A percentile compares a stretch with the other conserved stretches of the same genome.
Conservation (phyloP, 116 monocot species). For the Papilionanthe hybrid region DNA sequence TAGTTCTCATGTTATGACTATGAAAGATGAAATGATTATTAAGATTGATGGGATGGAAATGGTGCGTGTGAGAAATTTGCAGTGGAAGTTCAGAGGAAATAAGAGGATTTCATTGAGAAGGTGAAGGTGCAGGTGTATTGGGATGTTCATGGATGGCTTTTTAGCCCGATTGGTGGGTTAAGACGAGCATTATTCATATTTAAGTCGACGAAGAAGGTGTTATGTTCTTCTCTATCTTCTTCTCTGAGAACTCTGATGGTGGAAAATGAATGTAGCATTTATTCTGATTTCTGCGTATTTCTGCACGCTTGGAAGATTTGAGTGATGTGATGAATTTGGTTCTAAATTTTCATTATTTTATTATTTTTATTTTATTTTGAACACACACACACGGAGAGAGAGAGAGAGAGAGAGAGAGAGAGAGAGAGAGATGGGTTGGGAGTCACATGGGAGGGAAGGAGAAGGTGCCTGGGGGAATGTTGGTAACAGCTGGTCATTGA, state of each 20-base stretch:
- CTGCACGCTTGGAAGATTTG: conserved; percentile 72
- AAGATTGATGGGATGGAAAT: conserved; percentile 45
- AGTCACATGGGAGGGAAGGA: background rate
- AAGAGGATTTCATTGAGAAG: background rate
- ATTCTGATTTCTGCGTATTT: conserved; percentile 58
- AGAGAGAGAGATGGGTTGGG: conserved; percentile 2
- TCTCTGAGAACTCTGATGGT: conserved; percentile 9
- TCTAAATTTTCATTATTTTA: too few species aligned
- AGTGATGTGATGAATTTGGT: conserved; percentile 14
- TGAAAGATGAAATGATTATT: too few species aligned
- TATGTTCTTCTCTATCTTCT: too few species aligned
- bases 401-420: too few species aligned
- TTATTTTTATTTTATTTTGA: too few species aligned
- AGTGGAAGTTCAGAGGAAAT: conserved; percentile 87
- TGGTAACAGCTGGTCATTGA: too few species aligned
- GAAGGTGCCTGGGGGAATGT: background rate
- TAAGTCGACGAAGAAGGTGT: too few species aligned
- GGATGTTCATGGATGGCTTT: too few species aligned
- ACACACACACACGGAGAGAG: too few species aligned
- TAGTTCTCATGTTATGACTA: conserved; percentile 1
- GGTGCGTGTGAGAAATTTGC: conserved; percentile 58
- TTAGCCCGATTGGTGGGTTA: too few species aligned
- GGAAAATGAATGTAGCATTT: background rate
- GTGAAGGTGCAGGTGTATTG: too few species aligned
- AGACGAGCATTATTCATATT: too few species aligned